These are phyloP conservation scores for Pelagophyceae sp. DNA, from an alignment of 352 stramenopile genomes.

Conservation along the genomic window DNA sequence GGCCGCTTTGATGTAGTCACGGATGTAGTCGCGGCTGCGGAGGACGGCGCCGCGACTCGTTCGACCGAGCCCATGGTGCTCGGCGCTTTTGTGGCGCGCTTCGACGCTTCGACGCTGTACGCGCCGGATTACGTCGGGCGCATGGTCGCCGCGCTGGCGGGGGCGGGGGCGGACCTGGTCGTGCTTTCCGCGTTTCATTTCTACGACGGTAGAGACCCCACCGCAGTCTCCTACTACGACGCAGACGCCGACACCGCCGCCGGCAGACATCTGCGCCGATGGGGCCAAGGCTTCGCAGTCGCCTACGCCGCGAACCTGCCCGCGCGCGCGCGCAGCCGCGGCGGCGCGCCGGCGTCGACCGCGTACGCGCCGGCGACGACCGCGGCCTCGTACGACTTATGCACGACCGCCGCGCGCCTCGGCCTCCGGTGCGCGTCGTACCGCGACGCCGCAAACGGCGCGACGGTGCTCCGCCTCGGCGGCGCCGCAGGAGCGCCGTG, in stretches of 20 bases:
- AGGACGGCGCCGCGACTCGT: too few relatives aligned
- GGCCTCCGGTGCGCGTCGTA: background rate
- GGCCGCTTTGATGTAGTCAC: too few relatives aligned
- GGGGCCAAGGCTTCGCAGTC: background rate
- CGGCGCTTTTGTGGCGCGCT: conserved; percentile 2
- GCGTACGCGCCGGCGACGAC: background rate
- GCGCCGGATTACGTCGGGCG: background rate
- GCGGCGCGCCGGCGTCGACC: background rate
- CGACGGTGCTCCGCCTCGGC: background rate
- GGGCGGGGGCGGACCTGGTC: background rate
- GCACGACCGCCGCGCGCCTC: background rate
- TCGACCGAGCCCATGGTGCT: too few relatives aligned
- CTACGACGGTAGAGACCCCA: background rate
- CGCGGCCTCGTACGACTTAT: background rate
- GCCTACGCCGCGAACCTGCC: background rate
- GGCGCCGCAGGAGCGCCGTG: background rate
- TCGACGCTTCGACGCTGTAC: background rate
- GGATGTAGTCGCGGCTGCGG: too few relatives aligned
- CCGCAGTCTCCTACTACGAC: background rate
- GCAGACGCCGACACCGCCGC: background rate
- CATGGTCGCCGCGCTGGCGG: background rate
- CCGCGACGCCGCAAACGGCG: background rate
- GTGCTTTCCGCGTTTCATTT: background rate
- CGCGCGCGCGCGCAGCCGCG: background rate
- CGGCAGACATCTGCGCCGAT: background rate